Base-by-base conservation (phyloP, 1,139 yeast species). In the Spathaspora sp. region DNA sequence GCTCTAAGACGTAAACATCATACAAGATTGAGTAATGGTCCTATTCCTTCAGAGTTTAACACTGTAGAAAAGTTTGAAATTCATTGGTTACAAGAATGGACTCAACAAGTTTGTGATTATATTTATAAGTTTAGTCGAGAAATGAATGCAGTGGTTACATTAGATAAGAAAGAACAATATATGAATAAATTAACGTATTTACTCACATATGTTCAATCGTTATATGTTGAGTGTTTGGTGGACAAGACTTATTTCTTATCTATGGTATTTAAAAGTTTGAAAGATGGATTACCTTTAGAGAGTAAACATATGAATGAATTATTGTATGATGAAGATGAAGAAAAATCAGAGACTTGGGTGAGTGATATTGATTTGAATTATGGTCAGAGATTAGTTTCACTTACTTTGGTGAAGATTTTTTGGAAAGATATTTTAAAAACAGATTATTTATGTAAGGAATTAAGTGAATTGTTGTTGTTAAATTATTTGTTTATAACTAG, bases 21-120 rank as follows among this genome's bases (percentile, higher is more conserved):
- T 34, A 46, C 55, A 46, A 59, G 51, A 49, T 56, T 51, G 11
- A 47, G 56, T 1, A 41, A 39, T 37, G 50, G 53, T 15, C 53
- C 53, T 4, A 40, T 42, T 2, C 50, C 47, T 1, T 16, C 20
- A 4, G 37, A 34, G n/a, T 15, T 15, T 3, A 11, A 9, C 37
- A 6, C 20, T 15, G 24, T 38, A 11, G 73, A 67, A 17, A 56
- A 59, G 34, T 68, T 81, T 13, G 87, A 83, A 51, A 63, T 69
- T 16, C 83, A 78, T 45, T 84, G 96, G 89, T 67, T 85, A 8
- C 83, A 82, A 49, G 97, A 89, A 60, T 90, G 97, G 97, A 87
- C 96, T 0, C 89, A 82, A 44, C 93, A 86, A 54, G 81, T 86
- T 6, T 72, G 80, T 5, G 84, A 80, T 48, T 86, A 78, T 56